Percentiles rank a stretch among this genome's conserved stretches.
Evolutionary conservation across 2,329 filamentous ascomycete species (phyloP).

Genomic region (Cladosporium austrohemisphaericum): DNA sequence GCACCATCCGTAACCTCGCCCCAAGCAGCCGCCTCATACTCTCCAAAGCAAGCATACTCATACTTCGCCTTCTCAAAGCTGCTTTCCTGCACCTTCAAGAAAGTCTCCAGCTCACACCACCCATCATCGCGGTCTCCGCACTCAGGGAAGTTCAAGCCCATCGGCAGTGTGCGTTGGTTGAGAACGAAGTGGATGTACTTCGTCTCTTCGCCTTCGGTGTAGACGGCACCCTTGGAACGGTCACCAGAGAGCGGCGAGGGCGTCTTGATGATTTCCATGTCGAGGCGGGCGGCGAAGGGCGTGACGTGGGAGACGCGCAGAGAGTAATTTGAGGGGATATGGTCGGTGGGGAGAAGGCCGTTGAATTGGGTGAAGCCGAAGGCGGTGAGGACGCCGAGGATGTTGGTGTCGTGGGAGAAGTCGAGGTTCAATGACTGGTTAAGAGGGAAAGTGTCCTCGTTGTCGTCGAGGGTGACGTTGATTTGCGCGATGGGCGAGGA

Average conservation of each 20-base stretch:
- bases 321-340: conserved; percentile 53
- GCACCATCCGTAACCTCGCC: conserved; percentile 50
- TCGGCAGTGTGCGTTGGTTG: conserved; percentile 64
- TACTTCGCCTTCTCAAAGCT: conserved; percentile 59
- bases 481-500: conserved; percentile 40
- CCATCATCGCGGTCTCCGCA: conserved; percentile 67
- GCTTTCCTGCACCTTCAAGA: conserved; percentile 58
- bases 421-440: conserved; percentile 73
- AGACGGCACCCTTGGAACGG: conserved; percentile 45
- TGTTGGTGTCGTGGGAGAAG: conserved; percentile 68
- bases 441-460: conserved; percentile 65
- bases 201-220: conserved; percentile 49
- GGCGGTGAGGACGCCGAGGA: conserved; percentile 62
- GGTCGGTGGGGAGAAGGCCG: conserved; percentile 53
- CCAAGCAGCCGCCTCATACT: conserved; percentile 49
- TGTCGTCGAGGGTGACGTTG: conserved; percentile 69
- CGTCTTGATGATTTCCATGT: conserved; percentile 69
- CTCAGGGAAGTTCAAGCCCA: conserved; percentile 62
- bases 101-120: conserved; percentile 71
- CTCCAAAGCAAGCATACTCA: conserved; percentile 63
- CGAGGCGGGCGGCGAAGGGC: conserved; percentile 68
- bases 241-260: conserved; percentile 59
- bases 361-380: conserved; percentile 70
- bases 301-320: conserved; percentile 65
- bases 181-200: conserved; percentile 71